Evolutionary conservation across 1,284 basidiomycete species (phyloP).

Genomic region (Leucoagaricus sp.): DNA sequence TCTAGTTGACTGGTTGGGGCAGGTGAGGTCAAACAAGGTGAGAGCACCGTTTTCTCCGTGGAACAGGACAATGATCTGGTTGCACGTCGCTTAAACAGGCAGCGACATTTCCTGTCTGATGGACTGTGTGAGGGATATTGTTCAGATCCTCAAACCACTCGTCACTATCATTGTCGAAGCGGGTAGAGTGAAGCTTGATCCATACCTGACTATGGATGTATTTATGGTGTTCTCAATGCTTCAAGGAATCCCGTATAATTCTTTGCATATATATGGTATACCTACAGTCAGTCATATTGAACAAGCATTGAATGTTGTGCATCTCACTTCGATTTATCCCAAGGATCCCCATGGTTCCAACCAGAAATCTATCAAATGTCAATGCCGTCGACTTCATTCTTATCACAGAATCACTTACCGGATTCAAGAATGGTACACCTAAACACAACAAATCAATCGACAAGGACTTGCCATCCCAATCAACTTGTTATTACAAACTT

Average conservation of each 20-base stretch:
- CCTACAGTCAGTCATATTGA: slow-evolving; percentile 25
- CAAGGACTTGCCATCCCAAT: slow-evolving; percentile 27
- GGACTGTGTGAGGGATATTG: too few species aligned
- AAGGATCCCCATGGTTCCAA: slow-evolving; percentile 23
- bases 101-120: too few species aligned
- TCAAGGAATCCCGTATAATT: slow-evolving; percentile 24
- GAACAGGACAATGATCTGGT: too few species aligned
- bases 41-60: too few species aligned
- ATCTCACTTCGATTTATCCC: slow-evolving; percentile 22
- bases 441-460: slow-evolving; percentile 26
- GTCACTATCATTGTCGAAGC: too few species aligned
- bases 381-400: background rate
- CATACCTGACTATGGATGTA: slow-evolving; percentile 24
- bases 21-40: too few species aligned
- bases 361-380: slow-evolving; percentile 21
- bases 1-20: too few species aligned
- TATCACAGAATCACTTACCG: slow-evolving; percentile 11
- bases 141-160: too few species aligned
- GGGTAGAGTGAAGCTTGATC: too few species aligned
- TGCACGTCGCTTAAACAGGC: too few species aligned
- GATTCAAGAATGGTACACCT: slow-evolving; percentile 28
- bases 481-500: slow-evolving; percentile 23
- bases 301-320: slow-evolving; percentile 25
- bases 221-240: slow-evolving; percentile 20
- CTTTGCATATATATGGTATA: slow-evolving; percentile 26